phyloP scores from a whole-genome alignment of 306 rosid species.

The Senna tora region DNA sequence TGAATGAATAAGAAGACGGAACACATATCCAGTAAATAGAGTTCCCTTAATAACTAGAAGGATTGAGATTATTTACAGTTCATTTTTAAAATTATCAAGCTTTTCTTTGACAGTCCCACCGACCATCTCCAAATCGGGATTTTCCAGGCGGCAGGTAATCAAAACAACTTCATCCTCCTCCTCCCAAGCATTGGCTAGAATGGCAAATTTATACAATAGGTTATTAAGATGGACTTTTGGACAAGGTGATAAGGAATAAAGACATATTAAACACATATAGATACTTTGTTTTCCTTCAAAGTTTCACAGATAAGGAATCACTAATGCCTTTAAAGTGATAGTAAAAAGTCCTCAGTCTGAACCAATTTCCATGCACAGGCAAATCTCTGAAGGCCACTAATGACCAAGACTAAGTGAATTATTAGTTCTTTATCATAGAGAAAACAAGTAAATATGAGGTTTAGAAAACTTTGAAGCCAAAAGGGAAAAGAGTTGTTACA shows the following conservation, averaged over 20 bases:
- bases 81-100: conserved; percentile 70
- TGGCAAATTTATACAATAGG: conserved; percentile 28
- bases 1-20: conserved; percentile 26
- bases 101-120: conserved; percentile 70
- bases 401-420: too few species aligned
- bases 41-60: conserved; percentile 23
- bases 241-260: background rate
- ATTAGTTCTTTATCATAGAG: background rate
- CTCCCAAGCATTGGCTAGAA: conserved; percentile 96
- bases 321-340: background rate
- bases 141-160: conserved; percentile 83
- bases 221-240: conserved; percentile 28
- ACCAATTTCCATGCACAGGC: background rate
- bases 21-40: conserved; percentile 7
- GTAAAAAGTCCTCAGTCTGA: background rate
- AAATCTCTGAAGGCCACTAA: background rate
- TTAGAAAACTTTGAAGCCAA: background rate
- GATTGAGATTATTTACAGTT: conserved; percentile 61
- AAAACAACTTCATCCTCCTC: conserved; percentile 93
- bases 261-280: conserved; percentile 17
- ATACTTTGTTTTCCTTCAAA: conserved; percentile 8
- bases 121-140: conserved; percentile 70
- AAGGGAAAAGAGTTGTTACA: background rate
- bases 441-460: background rate
- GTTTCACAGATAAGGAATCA: background rate